These are phyloP conservation scores for Edaphochlamys debaryana DNA, from an alignment of 139 green algal genomes.

Conservation along the genomic window DNA sequence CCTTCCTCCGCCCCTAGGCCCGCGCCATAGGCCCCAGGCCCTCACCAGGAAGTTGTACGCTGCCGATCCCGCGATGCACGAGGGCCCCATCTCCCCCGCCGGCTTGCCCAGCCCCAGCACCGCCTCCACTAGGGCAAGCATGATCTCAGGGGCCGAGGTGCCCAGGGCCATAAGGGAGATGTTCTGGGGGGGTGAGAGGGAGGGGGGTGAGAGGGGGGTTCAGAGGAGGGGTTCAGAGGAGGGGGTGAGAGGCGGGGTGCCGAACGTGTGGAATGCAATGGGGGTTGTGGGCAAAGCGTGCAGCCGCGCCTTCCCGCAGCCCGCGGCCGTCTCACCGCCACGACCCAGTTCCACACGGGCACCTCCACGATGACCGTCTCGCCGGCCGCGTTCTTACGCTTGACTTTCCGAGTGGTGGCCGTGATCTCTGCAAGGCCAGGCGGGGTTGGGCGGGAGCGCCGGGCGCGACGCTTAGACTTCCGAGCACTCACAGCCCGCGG, in stretches of 20 bases:
- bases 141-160: slow-evolving; percentile 3
- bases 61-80: slow-evolving; percentile 56
- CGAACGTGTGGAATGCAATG: too few species aligned
- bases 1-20: too few species aligned
- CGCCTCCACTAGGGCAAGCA: slow-evolving; percentile 1
- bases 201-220: neutral
- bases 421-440: neutral
- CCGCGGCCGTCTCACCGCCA: neutral
- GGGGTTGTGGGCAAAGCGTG: too few species aligned
- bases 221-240: too few species aligned
- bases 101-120: slow-evolving; percentile 34
- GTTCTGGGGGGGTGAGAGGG: neutral
- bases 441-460: too few species aligned
- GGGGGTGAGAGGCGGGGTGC: too few species aligned
- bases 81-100: slow-evolving; percentile 54
- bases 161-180: slow-evolving; percentile 8
- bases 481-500: neutral
- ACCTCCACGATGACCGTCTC: neutral
- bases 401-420: neutral
- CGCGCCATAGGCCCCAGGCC: too few species aligned
- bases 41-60: slow-evolving; percentile 60
- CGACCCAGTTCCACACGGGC: slow-evolving; percentile 16
- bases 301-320: too few species aligned
- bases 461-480: too few species aligned
- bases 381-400: neutral